Evolutionary conservation across 257 asterid species (phyloP), one percentile per base, ranked within the genome.

Genomic region (Primulina eburnea): DNA sequence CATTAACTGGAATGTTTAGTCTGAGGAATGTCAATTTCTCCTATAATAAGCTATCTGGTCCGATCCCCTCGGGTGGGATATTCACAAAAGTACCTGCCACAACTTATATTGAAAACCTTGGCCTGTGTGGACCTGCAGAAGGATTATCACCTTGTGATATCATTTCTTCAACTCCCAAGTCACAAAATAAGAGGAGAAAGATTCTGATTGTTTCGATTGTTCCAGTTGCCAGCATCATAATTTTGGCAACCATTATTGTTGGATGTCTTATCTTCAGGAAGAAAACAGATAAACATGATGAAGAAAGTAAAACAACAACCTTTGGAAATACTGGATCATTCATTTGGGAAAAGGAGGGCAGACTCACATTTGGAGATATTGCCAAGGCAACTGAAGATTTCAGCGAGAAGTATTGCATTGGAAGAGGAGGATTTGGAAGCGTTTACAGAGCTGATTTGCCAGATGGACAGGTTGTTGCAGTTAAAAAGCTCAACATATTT

Each of bases 391-490:
- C 99, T 3, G 85, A 83, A 69, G 78, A 79, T 71, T 93, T 93
- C 62, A 32, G 65, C 24, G 96, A 85, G 56, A 81, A 62, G 59
- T 83, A 81, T 75, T 87, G 92, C 85, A 86, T 93, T 47, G 99
- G 99, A 59, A 77, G 78, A 69, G 98, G 98, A 74, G 98, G 98
- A 66, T 87, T 86, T 67, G 97, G 97, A 60, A 86, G 80, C 60
- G 96, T 90, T 18, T 93, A 88, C 40, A 86, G 78, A 80, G 97
- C 95, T 72, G 88, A 73, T 69, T 55, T 90, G 64, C 71, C 75
- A 40, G 75, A 68, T 58, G 90, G 96, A 20, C 92, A 78, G 61
- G 63, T 72, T 20, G 86, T 93, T 74, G 98, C 98, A 33, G 90
- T 93, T 64, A 93, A 93, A 77, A 84, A 82, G 82, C 90, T 88